A percentile compares a stretch with the other conserved stretches of the same genome.
phyloP scores from a whole-genome alignment of 2,329 filamentous ascomycete species.

The Monilinia fructigena region DNA sequence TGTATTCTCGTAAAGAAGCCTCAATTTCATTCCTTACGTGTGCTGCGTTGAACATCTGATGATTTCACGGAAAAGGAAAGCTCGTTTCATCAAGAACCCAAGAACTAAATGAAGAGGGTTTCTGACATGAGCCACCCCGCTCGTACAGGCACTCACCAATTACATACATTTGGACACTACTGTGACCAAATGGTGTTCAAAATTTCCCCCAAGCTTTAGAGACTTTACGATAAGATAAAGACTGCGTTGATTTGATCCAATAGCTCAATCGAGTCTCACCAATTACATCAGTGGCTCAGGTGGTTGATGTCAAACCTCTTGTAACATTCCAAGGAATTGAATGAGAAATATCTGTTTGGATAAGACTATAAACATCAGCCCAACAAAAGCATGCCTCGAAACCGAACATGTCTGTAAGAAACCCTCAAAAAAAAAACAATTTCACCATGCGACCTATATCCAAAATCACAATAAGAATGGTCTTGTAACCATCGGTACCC shows the following conservation, averaged over 20 bases:
- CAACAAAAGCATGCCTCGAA: constrained; percentile 15
- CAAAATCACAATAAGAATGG: constrained; percentile 18
- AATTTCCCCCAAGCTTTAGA: neutral
- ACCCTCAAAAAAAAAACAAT: neutral
- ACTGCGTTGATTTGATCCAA: neutral
- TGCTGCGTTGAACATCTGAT: neutral
- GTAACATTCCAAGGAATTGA: constrained; percentile 1
- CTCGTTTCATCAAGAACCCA: neutral
- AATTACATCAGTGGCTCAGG: neutral
- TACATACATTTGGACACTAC: neutral
- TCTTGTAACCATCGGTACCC: constrained; percentile 11
- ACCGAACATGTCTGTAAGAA: neutral
- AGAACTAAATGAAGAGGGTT: neutral
- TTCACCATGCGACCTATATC: constrained; percentile 17
- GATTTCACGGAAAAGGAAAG: neutral
- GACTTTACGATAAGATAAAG: neutral
- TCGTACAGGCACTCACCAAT: constrained; percentile 8
- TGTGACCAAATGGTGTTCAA: neutral
- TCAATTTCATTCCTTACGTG: constrained; percentile 2
- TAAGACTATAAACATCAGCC: constrained; percentile 24
- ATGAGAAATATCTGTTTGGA: constrained; percentile 15
- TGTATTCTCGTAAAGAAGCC: neutral
- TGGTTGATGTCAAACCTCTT: neutral
- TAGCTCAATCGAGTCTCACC: constrained; percentile 1
- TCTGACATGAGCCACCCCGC: constrained; percentile 1